Percentiles rank a stretch among this genome's conserved stretches.
Evolutionary conservation across 805 yeast species (phyloP).

Genomic region (Metschnikowia borealis): DNA sequence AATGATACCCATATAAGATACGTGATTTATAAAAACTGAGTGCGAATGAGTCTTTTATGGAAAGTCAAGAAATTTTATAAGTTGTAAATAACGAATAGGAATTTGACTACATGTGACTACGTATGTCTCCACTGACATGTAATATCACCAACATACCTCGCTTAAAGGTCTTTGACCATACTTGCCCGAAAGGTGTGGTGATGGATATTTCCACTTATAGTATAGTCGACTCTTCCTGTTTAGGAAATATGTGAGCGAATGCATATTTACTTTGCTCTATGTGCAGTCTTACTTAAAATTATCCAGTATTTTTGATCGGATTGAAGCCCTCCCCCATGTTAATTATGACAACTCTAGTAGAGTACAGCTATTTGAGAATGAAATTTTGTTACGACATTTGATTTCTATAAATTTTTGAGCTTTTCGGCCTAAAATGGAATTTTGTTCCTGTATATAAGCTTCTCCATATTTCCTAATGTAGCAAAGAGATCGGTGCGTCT

Average conservation of each 20-base stretch:
- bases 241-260: neutral
- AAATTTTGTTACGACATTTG: too few species aligned
- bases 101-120: too few species aligned
- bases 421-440: neutral
- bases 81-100: too few species aligned
- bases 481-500: neutral
- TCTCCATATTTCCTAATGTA: constrained; percentile 3
- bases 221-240: neutral
- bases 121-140: too few species aligned
- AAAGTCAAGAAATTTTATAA: too few species aligned
- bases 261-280: neutral
- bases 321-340: neutral
- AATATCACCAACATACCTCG: neutral
- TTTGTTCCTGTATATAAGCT: neutral
- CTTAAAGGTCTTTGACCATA: neutral
- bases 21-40: too few species aligned
- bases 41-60: too few species aligned
- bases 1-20: too few species aligned
- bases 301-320: neutral
- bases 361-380: neutral
- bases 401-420: neutral
- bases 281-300: neutral
- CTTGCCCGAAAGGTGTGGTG: neutral
- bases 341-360: neutral
- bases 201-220: neutral